Conservation (phyloP, 148 eudicot species). For the Oxyria digyna region DNA sequence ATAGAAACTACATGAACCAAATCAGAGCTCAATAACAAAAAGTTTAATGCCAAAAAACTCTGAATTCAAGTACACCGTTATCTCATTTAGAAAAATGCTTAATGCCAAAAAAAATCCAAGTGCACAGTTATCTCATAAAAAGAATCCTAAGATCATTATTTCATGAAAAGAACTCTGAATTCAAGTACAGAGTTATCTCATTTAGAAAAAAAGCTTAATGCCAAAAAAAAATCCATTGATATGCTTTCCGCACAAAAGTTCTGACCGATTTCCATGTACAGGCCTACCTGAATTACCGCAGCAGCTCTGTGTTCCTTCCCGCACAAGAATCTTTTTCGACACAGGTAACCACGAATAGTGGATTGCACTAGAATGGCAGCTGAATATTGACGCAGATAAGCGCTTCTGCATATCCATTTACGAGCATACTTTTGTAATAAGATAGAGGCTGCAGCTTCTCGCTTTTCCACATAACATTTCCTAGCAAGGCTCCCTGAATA, state of each 20-base stretch:
- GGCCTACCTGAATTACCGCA: constrained; percentile 62
- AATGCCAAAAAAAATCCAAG: too few relatives aligned
- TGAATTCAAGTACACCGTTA: too few relatives aligned
- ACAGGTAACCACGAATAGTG: constrained; percentile 54
- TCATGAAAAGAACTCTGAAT: neutral
- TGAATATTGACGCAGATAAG: constrained; percentile 33
- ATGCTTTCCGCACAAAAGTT: neutral
- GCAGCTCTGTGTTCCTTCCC: constrained; percentile 70
- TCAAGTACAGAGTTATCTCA: neutral
- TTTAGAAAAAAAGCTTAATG: neutral
- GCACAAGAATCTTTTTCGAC: constrained; percentile 47
- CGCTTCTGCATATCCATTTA: constrained; percentile 47
- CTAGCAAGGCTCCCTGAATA: constrained; percentile 67
- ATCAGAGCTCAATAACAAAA: neutral
- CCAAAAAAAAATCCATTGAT: neutral
- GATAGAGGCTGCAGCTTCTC: constrained; percentile 58
- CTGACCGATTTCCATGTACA: neutral
- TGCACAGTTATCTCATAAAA: too few relatives aligned
- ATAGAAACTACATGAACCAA: neutral
- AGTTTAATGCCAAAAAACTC: neutral
- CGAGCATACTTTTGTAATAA: constrained; percentile 57
- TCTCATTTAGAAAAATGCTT: too few relatives aligned
- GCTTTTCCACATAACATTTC: constrained; percentile 28
- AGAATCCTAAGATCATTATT: neutral
- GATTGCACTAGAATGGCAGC: constrained; percentile 54